Conservation (phyloP, 805 yeast genomes). For the Pichia pseudocactophila region DNA sequence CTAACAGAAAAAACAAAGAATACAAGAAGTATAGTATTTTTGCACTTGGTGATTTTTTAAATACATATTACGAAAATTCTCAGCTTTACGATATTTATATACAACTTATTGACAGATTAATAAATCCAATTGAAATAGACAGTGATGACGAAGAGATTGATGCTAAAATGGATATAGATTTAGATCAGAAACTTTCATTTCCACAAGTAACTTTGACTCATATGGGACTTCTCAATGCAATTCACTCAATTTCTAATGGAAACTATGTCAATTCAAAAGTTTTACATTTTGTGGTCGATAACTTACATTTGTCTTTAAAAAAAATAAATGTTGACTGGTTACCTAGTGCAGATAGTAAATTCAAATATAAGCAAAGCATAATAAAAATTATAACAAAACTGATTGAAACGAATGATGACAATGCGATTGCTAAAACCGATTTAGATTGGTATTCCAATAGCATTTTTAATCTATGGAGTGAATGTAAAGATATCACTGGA, state of each 20-base stretch:
- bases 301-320: neutral
- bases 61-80: conserved; percentile 20
- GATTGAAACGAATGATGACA: conserved; percentile 5
- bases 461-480: conserved; percentile 2
- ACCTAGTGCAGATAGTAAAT: conserved; percentile 10
- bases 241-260: conserved; percentile 3
- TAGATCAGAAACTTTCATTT: neutral
- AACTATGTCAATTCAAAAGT: neutral
- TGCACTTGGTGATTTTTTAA: conserved; percentile 40
- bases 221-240: neutral
- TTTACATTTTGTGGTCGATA: neutral
- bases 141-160: conserved; percentile 25
- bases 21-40: conserved; percentile 53
- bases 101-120: conserved; percentile 19
- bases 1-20: conserved; percentile 52
- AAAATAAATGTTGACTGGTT: conserved; percentile 5
- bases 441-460: neutral
- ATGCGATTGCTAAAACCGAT: neutral
- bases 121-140: conserved; percentile 30
- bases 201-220: neutral
- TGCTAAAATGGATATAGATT: conserved; percentile 17
- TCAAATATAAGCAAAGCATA: conserved; percentile 21
- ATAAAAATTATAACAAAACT: conserved; percentile 12
- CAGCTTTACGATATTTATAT: conserved; percentile 32
- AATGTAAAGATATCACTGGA: conserved; percentile 13